Evolutionary conservation across 371 early-diverging fungal species (phyloP).

Genomic region (Blakeslea trispora): DNA sequence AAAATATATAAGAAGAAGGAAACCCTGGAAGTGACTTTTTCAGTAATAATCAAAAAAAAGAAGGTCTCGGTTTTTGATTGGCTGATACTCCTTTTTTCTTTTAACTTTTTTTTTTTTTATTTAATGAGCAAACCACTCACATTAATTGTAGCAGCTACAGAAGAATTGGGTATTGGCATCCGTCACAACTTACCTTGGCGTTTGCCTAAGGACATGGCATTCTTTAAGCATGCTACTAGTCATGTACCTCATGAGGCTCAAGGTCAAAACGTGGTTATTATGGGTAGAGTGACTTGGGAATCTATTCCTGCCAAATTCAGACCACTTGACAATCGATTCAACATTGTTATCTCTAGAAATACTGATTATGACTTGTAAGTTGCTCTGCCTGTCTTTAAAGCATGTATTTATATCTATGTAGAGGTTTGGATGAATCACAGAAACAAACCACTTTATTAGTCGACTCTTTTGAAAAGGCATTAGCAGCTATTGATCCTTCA

Average conservation of each 20-base stretch:
- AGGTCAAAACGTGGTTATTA: constrained; percentile 76
- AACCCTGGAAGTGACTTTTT: background rate
- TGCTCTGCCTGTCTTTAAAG: background rate
- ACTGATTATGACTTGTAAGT: constrained; percentile 50
- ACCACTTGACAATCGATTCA: constrained; percentile 76
- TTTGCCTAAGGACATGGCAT: constrained; percentile 81
- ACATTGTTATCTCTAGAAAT: constrained; percentile 82
- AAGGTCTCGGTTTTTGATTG: too few relatives aligned
- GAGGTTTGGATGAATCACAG: constrained; percentile 25
- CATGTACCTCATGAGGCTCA: constrained; percentile 29
- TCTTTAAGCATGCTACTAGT: constrained; percentile 76
- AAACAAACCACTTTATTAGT: constrained; percentile 36
- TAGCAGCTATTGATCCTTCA: constrained; percentile 31
- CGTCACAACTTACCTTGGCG: constrained; percentile 81
- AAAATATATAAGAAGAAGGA: background rate
- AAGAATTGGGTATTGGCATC: constrained; percentile 80
- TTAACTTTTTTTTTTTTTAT: background rate
- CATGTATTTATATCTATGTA: background rate
- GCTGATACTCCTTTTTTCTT: background rate
- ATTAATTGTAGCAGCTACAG: constrained; percentile 78
- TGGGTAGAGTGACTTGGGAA: constrained; percentile 92
- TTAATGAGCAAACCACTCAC: constrained; percentile 38
- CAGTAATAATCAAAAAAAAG: background rate
- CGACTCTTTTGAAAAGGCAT: constrained; percentile 54
- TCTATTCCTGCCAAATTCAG: constrained; percentile 77